phyloP scores from a whole-genome alignment of 2,329 filamentous ascomycete genomes.

The Apiospora saccharicola region DNA sequence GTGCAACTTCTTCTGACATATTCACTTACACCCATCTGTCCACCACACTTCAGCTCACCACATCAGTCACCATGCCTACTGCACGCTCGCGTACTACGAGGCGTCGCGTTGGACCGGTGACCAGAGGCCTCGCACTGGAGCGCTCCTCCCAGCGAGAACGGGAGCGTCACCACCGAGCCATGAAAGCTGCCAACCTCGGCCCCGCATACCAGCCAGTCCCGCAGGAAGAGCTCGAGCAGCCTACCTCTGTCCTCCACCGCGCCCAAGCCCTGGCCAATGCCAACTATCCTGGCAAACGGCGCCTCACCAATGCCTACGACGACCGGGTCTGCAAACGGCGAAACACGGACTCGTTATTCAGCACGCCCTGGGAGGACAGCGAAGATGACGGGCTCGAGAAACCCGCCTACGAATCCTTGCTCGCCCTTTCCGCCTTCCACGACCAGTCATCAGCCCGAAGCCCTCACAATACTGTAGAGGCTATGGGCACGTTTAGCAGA shows the following conservation, averaged over 20 bases:
- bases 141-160: not conserved
- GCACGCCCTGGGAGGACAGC: constrained; percentile 12
- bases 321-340: constrained; percentile 25
- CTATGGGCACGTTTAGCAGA: constrained; percentile 27
- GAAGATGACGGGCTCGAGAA: not conserved
- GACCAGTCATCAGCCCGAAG: not conserved
- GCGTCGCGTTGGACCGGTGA: not conserved
- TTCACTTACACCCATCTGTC: not conserved
- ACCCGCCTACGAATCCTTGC: not conserved
- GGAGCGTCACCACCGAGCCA: not conserved
- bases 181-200: not conserved
- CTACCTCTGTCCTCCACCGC: not conserved
- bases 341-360: not conserved
- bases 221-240: constrained; percentile 7
- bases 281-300: constrained; percentile 23
- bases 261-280: constrained; percentile 22
- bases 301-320: constrained; percentile 23
- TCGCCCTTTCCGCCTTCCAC: not conserved
- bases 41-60: not conserved
- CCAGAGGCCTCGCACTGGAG: not conserved
- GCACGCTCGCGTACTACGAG: not conserved
- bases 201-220: not conserved
- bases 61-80: not conserved
- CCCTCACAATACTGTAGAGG: not conserved
- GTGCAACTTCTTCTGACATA: not conserved